phyloP scores from a whole-genome alignment of 2,329 filamentous ascomycete genomes.

The Fragosphaeria purpurea region DNA sequence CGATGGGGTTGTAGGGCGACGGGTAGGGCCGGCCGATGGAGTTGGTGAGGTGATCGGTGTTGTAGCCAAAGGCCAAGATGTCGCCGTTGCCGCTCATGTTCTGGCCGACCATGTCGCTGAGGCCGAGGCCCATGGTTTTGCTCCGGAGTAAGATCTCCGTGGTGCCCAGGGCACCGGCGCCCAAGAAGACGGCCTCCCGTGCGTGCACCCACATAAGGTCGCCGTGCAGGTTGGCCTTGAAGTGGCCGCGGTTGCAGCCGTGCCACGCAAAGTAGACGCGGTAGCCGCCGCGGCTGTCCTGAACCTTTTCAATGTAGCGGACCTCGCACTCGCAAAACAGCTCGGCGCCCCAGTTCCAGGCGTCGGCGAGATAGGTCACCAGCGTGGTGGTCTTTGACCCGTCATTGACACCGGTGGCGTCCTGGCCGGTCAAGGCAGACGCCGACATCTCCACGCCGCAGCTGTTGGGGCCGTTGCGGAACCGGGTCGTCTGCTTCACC shows the following conservation, averaged over 20 bases:
- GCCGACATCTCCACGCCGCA: constrained; percentile 55
- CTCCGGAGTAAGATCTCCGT: constrained; percentile 56
- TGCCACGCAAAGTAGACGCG: constrained; percentile 57
- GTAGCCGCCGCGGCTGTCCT: constrained; percentile 41
- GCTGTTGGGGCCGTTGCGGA: constrained; percentile 49
- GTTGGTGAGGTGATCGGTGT: constrained; percentile 47
- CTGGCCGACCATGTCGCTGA: constrained; percentile 47
- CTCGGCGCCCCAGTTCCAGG: constrained; percentile 63
- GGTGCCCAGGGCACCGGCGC: constrained; percentile 53
- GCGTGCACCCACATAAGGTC: constrained; percentile 60
- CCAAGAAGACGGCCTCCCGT: constrained; percentile 54
- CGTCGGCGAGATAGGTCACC: constrained; percentile 58
- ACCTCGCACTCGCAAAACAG: constrained; percentile 63
- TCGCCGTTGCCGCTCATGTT: constrained; percentile 59
- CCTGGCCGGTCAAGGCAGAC: constrained; percentile 51
- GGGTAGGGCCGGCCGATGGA: constrained; percentile 42
- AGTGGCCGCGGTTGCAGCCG: constrained; percentile 45
- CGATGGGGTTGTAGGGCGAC: constrained; percentile 41
- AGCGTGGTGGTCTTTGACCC: constrained; percentile 57
- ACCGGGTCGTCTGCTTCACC: constrained; percentile 53
- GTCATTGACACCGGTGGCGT: constrained; percentile 55
- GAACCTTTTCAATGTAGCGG: constrained; percentile 46
- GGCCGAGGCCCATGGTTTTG: constrained; percentile 44
- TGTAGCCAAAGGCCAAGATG: constrained; percentile 55
- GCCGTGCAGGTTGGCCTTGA: constrained; percentile 42